phyloP scores from a whole-genome alignment of 352 stramenopile genomes.

The Achlya hypogyna region DNA sequence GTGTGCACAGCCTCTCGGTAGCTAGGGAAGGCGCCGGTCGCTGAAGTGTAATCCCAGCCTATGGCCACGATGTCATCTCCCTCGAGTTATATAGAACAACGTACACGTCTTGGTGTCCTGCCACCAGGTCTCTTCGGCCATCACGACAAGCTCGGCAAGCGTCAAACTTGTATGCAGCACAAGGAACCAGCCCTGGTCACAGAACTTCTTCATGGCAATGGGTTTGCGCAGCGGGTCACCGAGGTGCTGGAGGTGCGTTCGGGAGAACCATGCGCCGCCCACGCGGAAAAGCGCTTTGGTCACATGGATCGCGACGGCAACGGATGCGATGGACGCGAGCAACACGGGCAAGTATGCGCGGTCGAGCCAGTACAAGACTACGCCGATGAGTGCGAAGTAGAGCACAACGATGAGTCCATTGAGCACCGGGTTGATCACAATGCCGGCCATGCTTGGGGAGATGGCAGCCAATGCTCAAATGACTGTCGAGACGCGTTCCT shows the following conservation, averaged over 20 bases:
- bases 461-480: not conserved
- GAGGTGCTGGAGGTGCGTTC: constrained; percentile 67
- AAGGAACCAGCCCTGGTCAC: constrained; percentile 83
- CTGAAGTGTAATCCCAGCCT: constrained; percentile 71
- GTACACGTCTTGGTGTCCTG: constrained; percentile 73
- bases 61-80: not conserved
- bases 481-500: not conserved
- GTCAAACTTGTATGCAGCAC: constrained; percentile 77
- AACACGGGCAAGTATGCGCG: constrained; percentile 65
- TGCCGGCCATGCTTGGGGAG: not conserved
- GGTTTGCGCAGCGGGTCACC: constrained; percentile 72
- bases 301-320: constrained; percentile 58
- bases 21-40: constrained; percentile 53
- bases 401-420: not conserved
- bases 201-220: constrained; percentile 84
- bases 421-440: not conserved
- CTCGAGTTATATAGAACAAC: constrained; percentile 17
- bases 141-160: constrained; percentile 72
- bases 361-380: constrained; percentile 24
- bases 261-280: constrained; percentile 59
- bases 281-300: constrained; percentile 60
- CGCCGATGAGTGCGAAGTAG: not conserved
- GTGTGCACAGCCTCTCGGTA: constrained; percentile 70
- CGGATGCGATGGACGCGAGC: constrained; percentile 44
- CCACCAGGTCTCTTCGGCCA: constrained; percentile 79